Conservation (phyloP, 1,284 basidiomycete genomes). For the Moniliophthora roreri region DNA sequence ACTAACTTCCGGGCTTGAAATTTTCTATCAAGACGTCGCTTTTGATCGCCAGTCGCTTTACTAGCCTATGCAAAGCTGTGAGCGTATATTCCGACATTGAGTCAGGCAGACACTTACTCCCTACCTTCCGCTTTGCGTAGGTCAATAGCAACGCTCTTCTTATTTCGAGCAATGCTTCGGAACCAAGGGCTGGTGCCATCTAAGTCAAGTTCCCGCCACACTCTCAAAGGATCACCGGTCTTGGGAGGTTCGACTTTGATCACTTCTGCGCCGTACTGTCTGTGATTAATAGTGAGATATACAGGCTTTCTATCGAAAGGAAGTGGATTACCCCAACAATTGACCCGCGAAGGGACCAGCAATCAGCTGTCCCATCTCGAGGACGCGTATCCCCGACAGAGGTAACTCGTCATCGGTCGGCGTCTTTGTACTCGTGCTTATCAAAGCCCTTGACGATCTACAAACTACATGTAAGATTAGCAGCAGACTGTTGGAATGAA, state of each 20-base stretch:
- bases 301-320: background rate
- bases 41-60: slow-evolving; percentile 57
- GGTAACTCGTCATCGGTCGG: slow-evolving; percentile 32
- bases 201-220: slow-evolving; percentile 68
- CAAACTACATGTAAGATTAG: no score
- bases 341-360: slow-evolving; percentile 74
- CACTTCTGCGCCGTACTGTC: slow-evolving; percentile 70
- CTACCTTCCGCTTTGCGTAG: slow-evolving; percentile 60
- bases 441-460: no score
- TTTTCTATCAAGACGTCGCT: slow-evolving; percentile 70
- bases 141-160: slow-evolving; percentile 71
- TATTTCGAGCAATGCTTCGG: slow-evolving; percentile 66
- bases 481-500: no score
- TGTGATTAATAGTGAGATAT: slow-evolving; percentile 24
- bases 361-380: slow-evolving; percentile 69
- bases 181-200: slow-evolving; percentile 75
- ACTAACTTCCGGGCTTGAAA: slow-evolving; percentile 71
- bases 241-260: slow-evolving; percentile 69
- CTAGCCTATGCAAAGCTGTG: slow-evolving; percentile 40
- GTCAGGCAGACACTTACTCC: slow-evolving; percentile 40
- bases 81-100: background rate
- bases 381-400: slow-evolving; percentile 59
- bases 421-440: background rate
- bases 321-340: slow-evolving; percentile 51
- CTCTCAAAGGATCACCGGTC: slow-evolving; percentile 64